Evolutionary conservation across 2,329 filamentous ascomycete genomes (phyloP).

Genomic region (Diaporthe longicolla): DNA sequence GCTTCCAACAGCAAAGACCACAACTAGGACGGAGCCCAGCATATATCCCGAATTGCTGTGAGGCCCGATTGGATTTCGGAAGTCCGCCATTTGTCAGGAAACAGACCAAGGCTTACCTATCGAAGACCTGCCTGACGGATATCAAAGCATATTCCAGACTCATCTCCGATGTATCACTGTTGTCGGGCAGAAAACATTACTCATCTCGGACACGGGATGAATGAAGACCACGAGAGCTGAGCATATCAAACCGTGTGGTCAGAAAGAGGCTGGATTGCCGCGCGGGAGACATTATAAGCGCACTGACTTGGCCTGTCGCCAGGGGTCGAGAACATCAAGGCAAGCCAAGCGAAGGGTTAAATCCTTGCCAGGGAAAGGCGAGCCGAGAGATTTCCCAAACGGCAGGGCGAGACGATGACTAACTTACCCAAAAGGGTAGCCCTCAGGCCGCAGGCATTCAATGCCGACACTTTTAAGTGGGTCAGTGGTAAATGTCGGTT

Average conservation of each 20-base stretch:
- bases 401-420: constrained; percentile 25
- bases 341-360: not conserved
- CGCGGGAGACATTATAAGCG: constrained; percentile 1
- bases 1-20: not conserved
- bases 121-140: not conserved
- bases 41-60: not conserved
- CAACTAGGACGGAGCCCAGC: constrained; percentile 8
- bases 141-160: constrained; percentile 3
- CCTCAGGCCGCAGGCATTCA: not conserved
- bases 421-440: not conserved
- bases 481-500: not conserved
- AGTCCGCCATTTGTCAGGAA: constrained; percentile 22
- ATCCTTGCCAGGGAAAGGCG: not conserved
- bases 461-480: not conserved
- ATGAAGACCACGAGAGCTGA: constrained; percentile 23
- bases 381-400: not conserved
- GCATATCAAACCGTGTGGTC: not conserved
- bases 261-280: constrained; percentile 20
- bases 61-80: not conserved
- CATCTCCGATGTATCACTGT: constrained; percentile 8
- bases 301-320: not conserved
- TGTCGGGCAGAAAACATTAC: not conserved
- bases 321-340: not conserved
- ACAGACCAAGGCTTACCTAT: constrained; percentile 21
- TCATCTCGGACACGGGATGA: constrained; percentile 23